Conservation (phyloP, 345 rosid species). For the Populus euphratica region DNA sequence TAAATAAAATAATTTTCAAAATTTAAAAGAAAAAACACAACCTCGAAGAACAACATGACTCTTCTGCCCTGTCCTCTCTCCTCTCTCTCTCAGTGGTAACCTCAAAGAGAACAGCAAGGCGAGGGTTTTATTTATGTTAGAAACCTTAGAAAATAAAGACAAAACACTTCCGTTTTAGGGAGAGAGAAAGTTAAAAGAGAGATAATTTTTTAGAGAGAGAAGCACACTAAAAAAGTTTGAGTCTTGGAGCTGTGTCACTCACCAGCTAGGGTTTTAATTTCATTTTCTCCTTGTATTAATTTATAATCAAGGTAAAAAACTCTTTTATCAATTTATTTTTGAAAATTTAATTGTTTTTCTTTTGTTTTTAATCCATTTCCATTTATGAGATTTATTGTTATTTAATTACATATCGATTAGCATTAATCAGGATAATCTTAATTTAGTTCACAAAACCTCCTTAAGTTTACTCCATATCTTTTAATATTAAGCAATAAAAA, state of each 20-base stretch:
- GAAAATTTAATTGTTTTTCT: background rate
- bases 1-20: slow-evolving; percentile 7
- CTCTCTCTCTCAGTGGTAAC: slow-evolving; percentile 22
- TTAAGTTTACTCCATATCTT: background rate
- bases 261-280: slow-evolving; percentile 38
- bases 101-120: slow-evolving; percentile 15
- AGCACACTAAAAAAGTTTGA: background rate
- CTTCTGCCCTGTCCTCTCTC: slow-evolving; percentile 14
- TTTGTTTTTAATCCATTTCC: background rate
- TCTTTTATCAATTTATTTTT: slow-evolving; percentile 2
- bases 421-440: slow-evolving; percentile 18
- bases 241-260: slow-evolving; percentile 13
- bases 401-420: slow-evolving; percentile 4
- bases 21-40: slow-evolving; percentile 1
- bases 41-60: slow-evolving; percentile 15
- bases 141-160: background rate
- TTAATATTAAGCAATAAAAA: background rate
- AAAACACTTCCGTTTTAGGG: background rate
- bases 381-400: slow-evolving; percentile 7
- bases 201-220: slow-evolving; percentile 8
- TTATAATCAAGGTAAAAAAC: slow-evolving; percentile 26
- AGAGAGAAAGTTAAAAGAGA: slow-evolving; percentile 16
- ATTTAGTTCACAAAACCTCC: slow-evolving; percentile 2
- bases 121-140: slow-evolving; percentile 33
- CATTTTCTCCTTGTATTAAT: background rate